A percentile compares a stretch with the other conserved stretches of the same genome.
These are phyloP conservation scores for Lavandula angustifolia DNA, from an alignment of 257 asterid genomes.

Conservation along the genomic window DNA sequence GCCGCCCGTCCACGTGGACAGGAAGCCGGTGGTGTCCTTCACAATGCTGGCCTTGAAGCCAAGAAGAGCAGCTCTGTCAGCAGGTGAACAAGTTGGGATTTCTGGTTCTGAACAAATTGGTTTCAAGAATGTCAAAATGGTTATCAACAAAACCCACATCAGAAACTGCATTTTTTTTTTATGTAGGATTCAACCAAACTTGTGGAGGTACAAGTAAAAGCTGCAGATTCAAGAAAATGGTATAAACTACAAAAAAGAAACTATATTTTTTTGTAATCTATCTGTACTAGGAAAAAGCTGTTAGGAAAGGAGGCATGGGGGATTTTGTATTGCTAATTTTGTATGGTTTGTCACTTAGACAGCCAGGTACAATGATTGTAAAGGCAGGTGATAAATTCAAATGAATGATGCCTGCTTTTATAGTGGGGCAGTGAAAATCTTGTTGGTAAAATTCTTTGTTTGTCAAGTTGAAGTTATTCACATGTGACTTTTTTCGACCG, in stretches of 20 bases:
- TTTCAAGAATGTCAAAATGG: constrained; percentile 31
- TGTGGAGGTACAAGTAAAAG: neutral
- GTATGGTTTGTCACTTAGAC: constrained; percentile 43
- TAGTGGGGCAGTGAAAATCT: constrained; percentile 29
- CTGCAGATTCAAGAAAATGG: neutral
- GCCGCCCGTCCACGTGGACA: constrained; percentile 70
- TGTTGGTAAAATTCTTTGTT: neutral
- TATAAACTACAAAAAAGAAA: neutral
- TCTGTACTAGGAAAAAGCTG: constrained; percentile 29
- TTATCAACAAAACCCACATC: constrained; percentile 51
- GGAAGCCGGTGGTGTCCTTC: constrained; percentile 67
- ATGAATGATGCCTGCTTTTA: constrained; percentile 49
- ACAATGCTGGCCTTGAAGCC: constrained; percentile 65
- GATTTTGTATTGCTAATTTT: constrained; percentile 3
- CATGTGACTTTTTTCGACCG: constrained; percentile 69
- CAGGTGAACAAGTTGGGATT: constrained; percentile 44
- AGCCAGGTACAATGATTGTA: constrained; percentile 62
- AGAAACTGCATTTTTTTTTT: constrained; percentile 49
- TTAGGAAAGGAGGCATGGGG: constrained; percentile 38
- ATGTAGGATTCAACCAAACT: constrained; percentile 24
- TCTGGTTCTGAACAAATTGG: constrained; percentile 32
- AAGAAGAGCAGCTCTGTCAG: constrained; percentile 75
- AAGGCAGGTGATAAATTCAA: constrained; percentile 27
- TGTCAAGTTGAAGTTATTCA: constrained; percentile 49
- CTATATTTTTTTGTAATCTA: constrained; percentile 4